Conservation (phyloP, 805 yeast species). For the Candida takata region DNA sequence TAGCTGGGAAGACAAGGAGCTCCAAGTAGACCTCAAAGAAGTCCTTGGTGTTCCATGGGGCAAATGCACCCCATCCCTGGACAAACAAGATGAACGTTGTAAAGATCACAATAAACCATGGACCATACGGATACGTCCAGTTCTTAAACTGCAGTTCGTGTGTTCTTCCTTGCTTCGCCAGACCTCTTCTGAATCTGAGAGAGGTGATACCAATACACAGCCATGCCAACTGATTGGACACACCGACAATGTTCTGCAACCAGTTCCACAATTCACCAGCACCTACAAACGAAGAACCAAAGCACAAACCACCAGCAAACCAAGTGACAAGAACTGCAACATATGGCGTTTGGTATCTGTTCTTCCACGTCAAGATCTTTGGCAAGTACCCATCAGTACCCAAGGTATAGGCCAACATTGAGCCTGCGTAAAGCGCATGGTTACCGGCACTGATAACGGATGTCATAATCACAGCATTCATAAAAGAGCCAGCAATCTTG, state of each 20-base stretch:
- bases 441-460: conserved; percentile 45
- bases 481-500: conserved; percentile 49
- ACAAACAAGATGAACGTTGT: conserved; percentile 39
- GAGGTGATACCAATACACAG: conserved; percentile 41
- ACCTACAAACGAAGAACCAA: conserved; percentile 50
- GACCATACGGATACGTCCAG: conserved; percentile 49
- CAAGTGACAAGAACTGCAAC: conserved; percentile 45
- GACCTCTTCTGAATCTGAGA: conserved; percentile 41
- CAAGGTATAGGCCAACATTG: conserved; percentile 47
- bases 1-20: conserved; percentile 39
- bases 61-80: conserved; percentile 46
- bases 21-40: conserved; percentile 43
- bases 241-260: conserved; percentile 47
- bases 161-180: conserved; percentile 35
- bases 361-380: conserved; percentile 33
- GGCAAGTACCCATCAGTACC: conserved; percentile 47
- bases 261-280: conserved; percentile 48
- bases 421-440: conserved; percentile 48
- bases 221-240: conserved; percentile 48
- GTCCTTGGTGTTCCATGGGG: conserved; percentile 35
- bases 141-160: conserved; percentile 36
- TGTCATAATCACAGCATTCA: conserved; percentile 53
- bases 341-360: conserved; percentile 40
- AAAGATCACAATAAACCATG: conserved; percentile 37
- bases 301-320: conserved; percentile 49